Evolutionary conservation across 805 yeast genomes (phyloP).

Genomic region (Candida suzukii): DNA sequence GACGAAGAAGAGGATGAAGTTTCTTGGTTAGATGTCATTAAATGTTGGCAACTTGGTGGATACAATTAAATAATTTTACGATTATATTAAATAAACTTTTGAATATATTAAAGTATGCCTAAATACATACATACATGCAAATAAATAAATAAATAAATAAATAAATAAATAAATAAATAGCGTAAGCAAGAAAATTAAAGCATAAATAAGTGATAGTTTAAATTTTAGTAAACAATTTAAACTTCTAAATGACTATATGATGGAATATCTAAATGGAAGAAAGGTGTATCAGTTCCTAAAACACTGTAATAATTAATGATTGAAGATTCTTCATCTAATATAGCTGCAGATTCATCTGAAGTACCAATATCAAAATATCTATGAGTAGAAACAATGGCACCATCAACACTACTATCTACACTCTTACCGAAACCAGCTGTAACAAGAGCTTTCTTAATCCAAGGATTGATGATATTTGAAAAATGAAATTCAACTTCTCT

Average conservation of each 20-base stretch:
- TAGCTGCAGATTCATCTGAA: not conserved
- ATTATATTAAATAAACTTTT: not conserved
- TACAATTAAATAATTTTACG: not conserved
- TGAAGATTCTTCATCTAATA: slow-evolving; percentile 1
- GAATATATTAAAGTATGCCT: no score
- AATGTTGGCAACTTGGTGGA: slow-evolving; percentile 43
- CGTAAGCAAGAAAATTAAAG: not conserved
- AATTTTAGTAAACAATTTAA: not conserved
- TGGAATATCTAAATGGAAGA: slow-evolving; percentile 76
- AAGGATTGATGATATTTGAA: slow-evolving; percentile 75
- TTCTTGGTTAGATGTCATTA: slow-evolving; percentile 47
- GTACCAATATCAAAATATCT: slow-evolving; percentile 4
- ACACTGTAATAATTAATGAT: slow-evolving; percentile 13
- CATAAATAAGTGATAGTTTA: not conserved
- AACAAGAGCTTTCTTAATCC: slow-evolving; percentile 75
- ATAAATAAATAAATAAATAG: not conserved
- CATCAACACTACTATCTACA: not conserved
- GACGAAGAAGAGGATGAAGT: slow-evolving; percentile 19
- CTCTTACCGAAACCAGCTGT: slow-evolving; percentile 66
- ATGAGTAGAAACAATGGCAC: slow-evolving; percentile 8
- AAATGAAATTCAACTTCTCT: slow-evolving; percentile 86
- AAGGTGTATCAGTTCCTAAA: slow-evolving; percentile 60
- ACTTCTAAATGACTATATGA: slow-evolving; percentile 27
- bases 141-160: not conserved
- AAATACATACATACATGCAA: not conserved